These are phyloP conservation scores for Claviceps cyperi DNA, from an alignment of 2,329 filamentous ascomycete species.

Conservation along the genomic window DNA sequence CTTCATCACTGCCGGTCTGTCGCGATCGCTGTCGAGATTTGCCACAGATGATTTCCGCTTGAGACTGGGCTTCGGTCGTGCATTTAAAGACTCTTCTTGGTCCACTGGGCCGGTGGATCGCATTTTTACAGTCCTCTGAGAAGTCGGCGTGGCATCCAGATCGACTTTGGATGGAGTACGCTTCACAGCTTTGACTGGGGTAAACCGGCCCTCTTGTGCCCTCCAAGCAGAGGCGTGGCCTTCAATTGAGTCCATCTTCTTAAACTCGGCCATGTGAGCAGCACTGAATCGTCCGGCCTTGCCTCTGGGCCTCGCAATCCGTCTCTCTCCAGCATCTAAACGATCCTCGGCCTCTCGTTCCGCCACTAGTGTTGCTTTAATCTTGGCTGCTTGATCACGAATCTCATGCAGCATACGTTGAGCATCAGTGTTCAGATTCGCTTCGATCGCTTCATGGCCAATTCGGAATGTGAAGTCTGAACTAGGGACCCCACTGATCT, in stretches of 20 bases:
- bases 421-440: slow-evolving; percentile 46
- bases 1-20: slow-evolving; percentile 9
- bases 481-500: slow-evolving; percentile 33
- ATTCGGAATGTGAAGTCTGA: slow-evolving; percentile 58
- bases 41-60: slow-evolving; percentile 20
- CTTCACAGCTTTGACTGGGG: slow-evolving; percentile 30
- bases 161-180: slow-evolving; percentile 31
- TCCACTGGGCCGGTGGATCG: slow-evolving; percentile 44
- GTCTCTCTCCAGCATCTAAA: slow-evolving; percentile 36
- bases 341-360: slow-evolving; percentile 40
- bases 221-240: slow-evolving; percentile 71
- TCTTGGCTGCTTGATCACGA: slow-evolving; percentile 54
- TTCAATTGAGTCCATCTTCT: slow-evolving; percentile 95
- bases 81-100: slow-evolving; percentile 43
- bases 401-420: slow-evolving; percentile 50
- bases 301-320: slow-evolving; percentile 67
- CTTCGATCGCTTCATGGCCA: slow-evolving; percentile 34
- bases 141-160: slow-evolving; percentile 21
- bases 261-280: slow-evolving; percentile 75
- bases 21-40: slow-evolving; percentile 15
- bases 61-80: slow-evolving; percentile 19
- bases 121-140: slow-evolving; percentile 28
- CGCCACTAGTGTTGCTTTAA: slow-evolving; percentile 53
- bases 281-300: slow-evolving; percentile 70
- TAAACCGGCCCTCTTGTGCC: slow-evolving; percentile 36